Base-by-base conservation (phyloP, 805 yeast species). In the Lipomyces sp. region DNA sequence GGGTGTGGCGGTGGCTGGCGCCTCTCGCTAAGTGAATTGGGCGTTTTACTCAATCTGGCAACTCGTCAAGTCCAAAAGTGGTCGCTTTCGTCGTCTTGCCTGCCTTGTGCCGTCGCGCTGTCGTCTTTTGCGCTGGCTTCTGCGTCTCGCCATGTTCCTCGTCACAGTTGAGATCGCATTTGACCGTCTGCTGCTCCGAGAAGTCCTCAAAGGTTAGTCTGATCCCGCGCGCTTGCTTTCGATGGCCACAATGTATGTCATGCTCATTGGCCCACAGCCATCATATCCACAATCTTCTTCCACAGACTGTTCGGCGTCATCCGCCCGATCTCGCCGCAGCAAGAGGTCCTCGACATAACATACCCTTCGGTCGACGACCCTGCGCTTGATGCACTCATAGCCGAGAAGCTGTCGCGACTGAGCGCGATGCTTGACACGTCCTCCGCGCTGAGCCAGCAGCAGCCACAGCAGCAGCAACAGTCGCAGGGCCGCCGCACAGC, bases 281-380 rank as follows among this genome's bases (percentile, higher is more conserved):
- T 83, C 24, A 64, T 86, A 47, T 81, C 86, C 71, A 71, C 86
- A 1, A 79, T 85, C 18, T 77, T 85, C 63, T 85, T 85, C 65
- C 78, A 81, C 48, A 69, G 95, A 39, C 68, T 83, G 24, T 80
- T 86, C 62, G 91, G 90, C 0, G 74, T 82, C 0, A 70, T 83
- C 16, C 65, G 68, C 1, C 88, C 90, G 1, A 13, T 43, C 22
- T 14, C 39, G 8, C 65, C 69, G 14, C 74, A 78, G 3, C 67
- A 69, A n/a, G 82, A 80, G 55, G 79, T 81, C 45, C 65, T 78
- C 8, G 82, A 77, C 16, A 71, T 83, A 2, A 74, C 86, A 3
- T 84, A 83, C 59, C 82, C 85, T 0, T 70, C 72, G 58, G 69
- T 65, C 2, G 74, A 71, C 28, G 63, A 72, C 47, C 74, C 79